phyloP scores from a whole-genome alignment of 441 rosid genomes.

The Erodium moschatum region DNA sequence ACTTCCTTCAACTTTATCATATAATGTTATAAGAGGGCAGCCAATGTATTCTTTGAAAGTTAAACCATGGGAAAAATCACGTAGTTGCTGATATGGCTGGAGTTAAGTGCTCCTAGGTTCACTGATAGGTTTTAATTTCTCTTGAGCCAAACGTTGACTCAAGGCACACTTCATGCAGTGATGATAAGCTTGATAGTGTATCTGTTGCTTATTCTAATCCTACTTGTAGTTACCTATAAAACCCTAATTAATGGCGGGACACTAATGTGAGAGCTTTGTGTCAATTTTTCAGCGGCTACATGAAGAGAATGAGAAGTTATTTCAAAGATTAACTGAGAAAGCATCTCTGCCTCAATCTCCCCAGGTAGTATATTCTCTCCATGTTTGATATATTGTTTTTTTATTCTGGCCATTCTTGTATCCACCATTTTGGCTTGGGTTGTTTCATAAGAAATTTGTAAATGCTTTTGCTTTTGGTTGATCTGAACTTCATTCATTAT shows the following conservation, averaged over 20 bases:
- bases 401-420: neutral
- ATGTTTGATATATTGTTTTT: neutral
- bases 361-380: conserved; percentile 43
- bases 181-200: no score
- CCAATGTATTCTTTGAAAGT: neutral
- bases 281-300: conserved; percentile 68
- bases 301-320: conserved; percentile 95
- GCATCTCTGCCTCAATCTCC: conserved; percentile 58
- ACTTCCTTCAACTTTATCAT: neutral
- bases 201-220: neutral
- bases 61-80: no score
- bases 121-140: no score
- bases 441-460: neutral
- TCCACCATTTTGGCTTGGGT: neutral
- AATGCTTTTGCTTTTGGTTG: conserved; percentile 1
- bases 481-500: neutral
- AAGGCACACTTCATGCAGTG: no score
- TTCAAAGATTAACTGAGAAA: conserved; percentile 91
- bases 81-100: no score
- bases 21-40: neutral
- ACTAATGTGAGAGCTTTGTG: conserved; percentile 6
- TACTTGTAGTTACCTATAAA: no score
- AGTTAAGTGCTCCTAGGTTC: no score
- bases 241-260: neutral
- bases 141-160: no score